A percentile compares a stretch with the other conserved stretches of the same genome.
Conservation (phyloP, 208 protist genomes). For the Trichomonas gallinae region DNA sequence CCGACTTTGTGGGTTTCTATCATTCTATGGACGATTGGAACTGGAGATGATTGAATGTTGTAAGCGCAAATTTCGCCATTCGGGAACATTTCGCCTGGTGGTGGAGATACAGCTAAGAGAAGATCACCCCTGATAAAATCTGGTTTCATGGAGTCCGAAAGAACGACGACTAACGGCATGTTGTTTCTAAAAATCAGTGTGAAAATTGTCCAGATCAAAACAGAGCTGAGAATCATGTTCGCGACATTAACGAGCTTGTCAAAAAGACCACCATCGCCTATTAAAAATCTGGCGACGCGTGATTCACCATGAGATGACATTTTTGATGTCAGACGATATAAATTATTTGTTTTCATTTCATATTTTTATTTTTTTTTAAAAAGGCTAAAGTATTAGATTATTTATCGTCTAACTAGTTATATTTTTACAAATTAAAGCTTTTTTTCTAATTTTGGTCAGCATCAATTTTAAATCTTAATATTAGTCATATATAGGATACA, state of each 20-base stretch:
- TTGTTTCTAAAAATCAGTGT: not conserved
- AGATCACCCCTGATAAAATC: not conserved
- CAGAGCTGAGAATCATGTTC: not conserved
- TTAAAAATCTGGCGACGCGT: not conserved
- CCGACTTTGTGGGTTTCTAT: not conserved
- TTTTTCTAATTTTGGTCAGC: too few species aligned
- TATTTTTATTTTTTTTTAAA: too few species aligned
- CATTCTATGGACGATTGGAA: slow-evolving; percentile 16
- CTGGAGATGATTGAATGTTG: not conserved
- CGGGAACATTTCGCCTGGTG: not conserved
- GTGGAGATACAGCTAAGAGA: not conserved
- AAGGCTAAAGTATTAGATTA: too few species aligned
- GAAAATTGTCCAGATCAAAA: not conserved
- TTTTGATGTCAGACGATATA: too few species aligned
- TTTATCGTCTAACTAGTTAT: too few species aligned
- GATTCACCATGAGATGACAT: not conserved
- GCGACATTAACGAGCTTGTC: not conserved
- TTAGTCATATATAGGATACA: too few species aligned
- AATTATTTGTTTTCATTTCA: too few species aligned
- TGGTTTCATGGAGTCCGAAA: not conserved
- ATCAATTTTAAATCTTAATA: too few species aligned
- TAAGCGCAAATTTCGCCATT: not conserved
- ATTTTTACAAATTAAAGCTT: too few species aligned
- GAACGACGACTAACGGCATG: slow-evolving; percentile 17
- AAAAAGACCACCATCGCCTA: not conserved